Base-by-base conservation (phyloP, 1,284 basidiomycete genomes). In the Heliocybe sulcata region DNA sequence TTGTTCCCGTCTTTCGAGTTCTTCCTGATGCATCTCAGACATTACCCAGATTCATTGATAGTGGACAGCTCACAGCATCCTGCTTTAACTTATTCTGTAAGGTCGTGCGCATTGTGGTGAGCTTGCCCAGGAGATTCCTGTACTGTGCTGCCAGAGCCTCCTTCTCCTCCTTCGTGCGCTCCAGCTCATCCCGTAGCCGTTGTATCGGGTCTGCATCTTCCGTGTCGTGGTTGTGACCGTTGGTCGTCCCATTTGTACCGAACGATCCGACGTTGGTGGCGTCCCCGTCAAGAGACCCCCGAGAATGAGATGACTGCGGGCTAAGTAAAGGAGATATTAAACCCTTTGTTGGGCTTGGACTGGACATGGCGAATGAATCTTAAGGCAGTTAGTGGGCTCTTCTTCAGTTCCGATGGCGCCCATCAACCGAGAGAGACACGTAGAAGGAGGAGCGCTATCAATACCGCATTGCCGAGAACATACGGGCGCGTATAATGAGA, bases 81-180 rank as follows among this genome's bases (percentile, higher is more conserved):
- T 97, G 92, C 68, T 90, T 86, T 55, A 99, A 76, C 69, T 98
- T 96, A 65, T 94, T 95, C 38, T 94, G 94, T 25, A 99, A 77
- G 3, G 92, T 92, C 26, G 86, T 91, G 14, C 95, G 83, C 94
- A 99, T 98, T 33, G 87, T 83, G 2, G 92, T 94, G 51, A 99
- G 76, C 72, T 95, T 98, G 49, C 85, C 83, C 4, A 99, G 77
- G 38, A 99, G 77, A 57, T 82, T 87, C 54, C 83, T 83, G 71
- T 99, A 97, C 68, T 98, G 94, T 20, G 83, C 73, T 20, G 89
- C 87, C 45, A 94, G 79, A 4, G 79, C 75, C 57, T 97, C 94
- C 69, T 93, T 94, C 73, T 98, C 95, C 59, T 87, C 82, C 54
- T 78, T 74, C 29, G 83, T 80, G 45, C 75, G 73, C 52, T 81